These are phyloP conservation scores for Saccharum hybrid DNA, from an alignment of 202 grass and related monocot species.

Conservation along the genomic window DNA sequence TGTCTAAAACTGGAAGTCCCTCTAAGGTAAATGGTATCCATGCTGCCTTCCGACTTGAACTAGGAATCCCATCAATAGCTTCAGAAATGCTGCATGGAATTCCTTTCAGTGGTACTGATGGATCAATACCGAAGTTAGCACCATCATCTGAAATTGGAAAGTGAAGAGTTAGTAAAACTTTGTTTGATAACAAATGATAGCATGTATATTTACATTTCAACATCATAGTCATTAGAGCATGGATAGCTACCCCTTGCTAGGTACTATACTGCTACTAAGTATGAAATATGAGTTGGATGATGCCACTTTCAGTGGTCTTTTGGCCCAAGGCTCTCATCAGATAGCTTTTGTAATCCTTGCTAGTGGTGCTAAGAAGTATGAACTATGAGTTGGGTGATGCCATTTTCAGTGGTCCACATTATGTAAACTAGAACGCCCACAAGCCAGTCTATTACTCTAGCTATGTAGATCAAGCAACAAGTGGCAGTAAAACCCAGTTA, in stretches of 20 bases:
- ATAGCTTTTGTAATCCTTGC: neutral
- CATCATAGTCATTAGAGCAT: slow-evolving; percentile 20
- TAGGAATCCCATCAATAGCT: slow-evolving; percentile 57
- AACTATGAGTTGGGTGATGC: neutral
- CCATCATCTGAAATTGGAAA: slow-evolving; percentile 71
- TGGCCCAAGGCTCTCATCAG: neutral
- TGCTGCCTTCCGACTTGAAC: slow-evolving; percentile 55
- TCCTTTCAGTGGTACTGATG: slow-evolving; percentile 64
- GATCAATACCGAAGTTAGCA: slow-evolving; percentile 50
- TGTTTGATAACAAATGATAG: slow-evolving; percentile 29
- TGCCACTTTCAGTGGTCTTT: no score
- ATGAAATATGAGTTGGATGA: neutral
- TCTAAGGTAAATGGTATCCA: slow-evolving; percentile 59
- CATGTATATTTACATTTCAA: slow-evolving; percentile 27
- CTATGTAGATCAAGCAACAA: slow-evolving; percentile 6
- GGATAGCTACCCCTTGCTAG: neutral
- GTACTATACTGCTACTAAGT: neutral
- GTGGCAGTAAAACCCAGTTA: neutral
- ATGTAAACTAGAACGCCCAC: neutral
- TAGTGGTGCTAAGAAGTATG: neutral
- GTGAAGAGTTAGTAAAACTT: slow-evolving; percentile 37
- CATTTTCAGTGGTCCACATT: slow-evolving; percentile 2
- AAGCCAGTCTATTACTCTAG: neutral
- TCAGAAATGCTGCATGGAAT: slow-evolving; percentile 63
- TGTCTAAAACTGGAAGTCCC: slow-evolving; percentile 55